Base-by-base conservation (phyloP, 768 basidiomycete genomes). In the Mrakia blollopis region DNA sequence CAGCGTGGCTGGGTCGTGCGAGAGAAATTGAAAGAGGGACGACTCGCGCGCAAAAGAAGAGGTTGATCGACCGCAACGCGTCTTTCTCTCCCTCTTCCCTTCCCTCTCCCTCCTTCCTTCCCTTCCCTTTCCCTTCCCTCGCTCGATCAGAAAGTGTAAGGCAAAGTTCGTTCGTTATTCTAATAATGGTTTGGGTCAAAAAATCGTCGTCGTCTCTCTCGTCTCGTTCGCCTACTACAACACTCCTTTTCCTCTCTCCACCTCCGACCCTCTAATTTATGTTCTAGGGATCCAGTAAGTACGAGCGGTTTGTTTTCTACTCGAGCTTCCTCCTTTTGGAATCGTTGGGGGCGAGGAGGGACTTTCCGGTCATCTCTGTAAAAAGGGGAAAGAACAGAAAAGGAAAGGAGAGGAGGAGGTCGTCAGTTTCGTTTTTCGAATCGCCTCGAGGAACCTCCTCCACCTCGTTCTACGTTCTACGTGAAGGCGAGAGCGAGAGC, bases 341-440 rank as follows among this genome's bases (percentile, higher is more conserved):
- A 25, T 68, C 65, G 65, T 68, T 68, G 65, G 65, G 65, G 7
- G 63, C 78, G 23, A 81, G 78, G 62, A 82, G 79, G n/a, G 79
- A 81, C 69, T 80, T 78, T 39, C 82, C 82, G 23, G 81, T 82
- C 82, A 82, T 82, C 71, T 80, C 82, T 72, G 50, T 57, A 30
- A 67, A n/a, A 18, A 4, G 7, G 25, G 2, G 50, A 41, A 25
- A 8, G 10, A 54, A 28, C 1, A n/a, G n/a, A 57, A 57, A 9
- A 28, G n/a, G 57, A 18, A 18, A 21, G 18, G 47, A 21, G 7
- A 50, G 16, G 7, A 50, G 18, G 7, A 18, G 18, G 47, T 18
- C 16, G 47, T 50, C 47, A 50, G 47, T 50, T 50, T 50, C 16
- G 47, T 44, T 13, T 11, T 21, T 21, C 21, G 16, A 50, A 2